Percentiles rank a stretch among this genome's conserved stretches.
Evolutionary conservation across 805 yeast species (phyloP).

Genomic region (Kazachstania bromeliacearum): DNA sequence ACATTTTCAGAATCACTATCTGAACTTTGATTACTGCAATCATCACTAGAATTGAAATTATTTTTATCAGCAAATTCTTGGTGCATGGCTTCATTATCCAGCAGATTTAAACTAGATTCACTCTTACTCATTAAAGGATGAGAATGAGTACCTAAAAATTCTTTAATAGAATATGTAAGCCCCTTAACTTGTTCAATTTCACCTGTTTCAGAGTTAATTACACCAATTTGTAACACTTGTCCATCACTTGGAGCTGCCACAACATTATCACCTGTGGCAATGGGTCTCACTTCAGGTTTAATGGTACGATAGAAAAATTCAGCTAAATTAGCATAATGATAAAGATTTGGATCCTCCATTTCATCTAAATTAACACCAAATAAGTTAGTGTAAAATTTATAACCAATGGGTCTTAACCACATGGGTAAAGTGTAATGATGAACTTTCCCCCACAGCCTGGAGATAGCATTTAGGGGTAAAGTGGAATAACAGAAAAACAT

Average conservation of each 20-base stretch:
- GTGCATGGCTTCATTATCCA: conserved; percentile 40
- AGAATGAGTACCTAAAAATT: conserved; percentile 59
- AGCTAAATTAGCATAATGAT: conserved; percentile 66
- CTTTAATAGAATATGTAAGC: conserved; percentile 82
- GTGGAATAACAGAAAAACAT: conserved; percentile 81
- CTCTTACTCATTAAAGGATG: conserved; percentile 28
- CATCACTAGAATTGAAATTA: conserved; percentile 41
- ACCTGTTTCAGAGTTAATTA: conserved; percentile 55
- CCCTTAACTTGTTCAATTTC: conserved; percentile 97
- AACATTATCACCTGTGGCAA: conserved; percentile 46
- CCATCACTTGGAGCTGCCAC: conserved; percentile 94
- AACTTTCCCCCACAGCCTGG: conserved; percentile 90
- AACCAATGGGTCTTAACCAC: conserved; percentile 82
- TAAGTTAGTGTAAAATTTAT: conserved; percentile 58
- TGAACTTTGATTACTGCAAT: conserved; percentile 1
- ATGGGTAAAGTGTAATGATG: conserved; percentile 76
- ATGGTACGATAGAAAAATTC: conserved; percentile 86
- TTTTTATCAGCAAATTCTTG: conserved; percentile 69
- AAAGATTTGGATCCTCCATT: conserved; percentile 73
- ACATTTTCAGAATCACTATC: conserved; percentile 7
- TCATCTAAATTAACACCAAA: conserved; percentile 89
- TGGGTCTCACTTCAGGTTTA: conserved; percentile 69
- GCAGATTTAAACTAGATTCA: conserved; percentile 20
- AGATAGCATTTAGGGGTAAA: conserved; percentile 80
- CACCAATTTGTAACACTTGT: conserved; percentile 74